Base-by-base conservation (phyloP, 805 yeast species). In the Hanseniaspora mollemarum region DNA sequence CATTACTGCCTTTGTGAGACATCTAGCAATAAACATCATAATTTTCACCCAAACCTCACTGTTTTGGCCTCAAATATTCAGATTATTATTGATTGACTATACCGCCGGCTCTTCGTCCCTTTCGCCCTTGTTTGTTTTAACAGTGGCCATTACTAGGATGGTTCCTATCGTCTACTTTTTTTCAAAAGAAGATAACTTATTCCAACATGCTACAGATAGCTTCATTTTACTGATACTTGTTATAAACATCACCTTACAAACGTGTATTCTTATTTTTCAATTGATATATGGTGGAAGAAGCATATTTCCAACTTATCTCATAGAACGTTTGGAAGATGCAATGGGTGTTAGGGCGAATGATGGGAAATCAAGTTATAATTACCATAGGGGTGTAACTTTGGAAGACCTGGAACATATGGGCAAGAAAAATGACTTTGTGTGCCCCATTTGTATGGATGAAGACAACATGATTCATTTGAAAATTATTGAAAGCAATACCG, bases 91-190 rank as follows among this genome's bases (percentile, higher is more conserved):
- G 24, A 32, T 48, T 24, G 51, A 48, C 16, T 24, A 40, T 4
- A 29, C 35, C 16, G 49, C 40, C 12, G 24, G 35, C 10, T 32
- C 49, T 13, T 37, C 49, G 4, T 43, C 36, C 2, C 39, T 39
- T 7, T 28, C 28, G 16, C 28, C 12, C 6, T 19, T 12, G 21
- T 35, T 40, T 21, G 28, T 51, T n/a, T 28, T 44, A n/a, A 44
- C 45, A 3, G 35, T 32, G 16, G 13, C 26, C 12, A 7, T 43
- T 12, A 32, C 44, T 3, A 51, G 53, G 36, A 12, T 44, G 16
- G 29, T 74, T 1, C 96, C 96, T 0, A 62, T 86, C 5, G 61
- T 68, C 16, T 88, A 87, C 63, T 64, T 86, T 19, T 74, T 77
- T 58, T 65, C 76, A 6, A 60, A 64, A 45, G 63, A 71, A 40